Base-by-base conservation (phyloP, 116 monocot genomes). In the Posidonia oceanica region DNA sequence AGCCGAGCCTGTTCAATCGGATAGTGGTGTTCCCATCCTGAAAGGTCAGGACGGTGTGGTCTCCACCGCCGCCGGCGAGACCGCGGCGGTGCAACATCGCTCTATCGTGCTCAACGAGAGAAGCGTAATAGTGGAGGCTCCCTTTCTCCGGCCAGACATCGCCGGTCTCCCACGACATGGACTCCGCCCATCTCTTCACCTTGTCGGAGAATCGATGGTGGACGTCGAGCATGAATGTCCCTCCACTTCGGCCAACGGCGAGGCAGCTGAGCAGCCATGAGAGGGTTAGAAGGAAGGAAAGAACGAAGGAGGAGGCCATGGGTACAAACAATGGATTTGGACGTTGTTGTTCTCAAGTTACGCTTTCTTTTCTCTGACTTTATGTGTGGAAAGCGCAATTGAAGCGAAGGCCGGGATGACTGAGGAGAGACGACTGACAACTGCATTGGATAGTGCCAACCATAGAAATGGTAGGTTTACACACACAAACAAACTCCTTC, bases 181-280 rank as follows among this genome's bases (percentile, higher is more conserved):
- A 80, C 66, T 83, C 73, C n/a, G 78, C 75, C 89, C 89, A 93
- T 56, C 80, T 72, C 38, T 79, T 74, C 14, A 90, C 81, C 15
- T 59, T 66, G 36, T 85, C 81, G 58, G 94, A 94, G 88, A 90
- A 94, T 3, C 94, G 77, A 76, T 94, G 94, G 84, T 94, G 90
- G 44, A 94, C 52, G 21, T 87, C 83, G 7, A 94, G 69, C 4
- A 72, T 59, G 36, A 88, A 69, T 3, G 64, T 63, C 23, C 39
- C 15, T n/a, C 58, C 14, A 15, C 21, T 36, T 3, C 21, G n/a
- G 20, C 14, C 36, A 23, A 54, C 5, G 6, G 36, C 54, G 21
- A 52, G 13, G 17, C 18, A 21, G 52, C 4, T 15, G n/a, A 39
- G 17, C 36, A 38, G 37, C 21, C 36, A 21, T 14, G 52, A 36